Evolutionary conservation across 257 asterid genomes (phyloP).

Genomic region (Penstemon newberryi): DNA sequence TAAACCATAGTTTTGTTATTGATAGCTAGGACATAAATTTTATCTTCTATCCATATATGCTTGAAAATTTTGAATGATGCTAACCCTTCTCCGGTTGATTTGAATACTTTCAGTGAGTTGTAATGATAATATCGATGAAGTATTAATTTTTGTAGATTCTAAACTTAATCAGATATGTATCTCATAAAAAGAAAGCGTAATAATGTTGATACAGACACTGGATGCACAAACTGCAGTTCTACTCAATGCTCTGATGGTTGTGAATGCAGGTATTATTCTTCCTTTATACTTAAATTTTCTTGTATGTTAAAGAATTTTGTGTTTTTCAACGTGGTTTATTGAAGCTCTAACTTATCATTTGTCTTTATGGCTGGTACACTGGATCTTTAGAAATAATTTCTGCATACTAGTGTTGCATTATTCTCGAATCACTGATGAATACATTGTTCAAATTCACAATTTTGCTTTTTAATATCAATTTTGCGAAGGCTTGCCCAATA

Average conservation of each 20-base stretch:
- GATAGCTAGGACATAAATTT: conserved; percentile 13
- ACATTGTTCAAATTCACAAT: no score
- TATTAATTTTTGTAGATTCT: conserved; percentile 31
- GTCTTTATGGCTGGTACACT: not conserved
- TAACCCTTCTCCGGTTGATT: conserved; percentile 21
- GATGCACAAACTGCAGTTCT: conserved; percentile 78
- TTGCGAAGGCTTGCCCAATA: no score
- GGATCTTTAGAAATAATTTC: no score
- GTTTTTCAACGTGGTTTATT: not conserved
- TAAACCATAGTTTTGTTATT: conserved; percentile 27
- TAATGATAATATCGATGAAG: not conserved
- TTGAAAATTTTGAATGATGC: conserved; percentile 10
- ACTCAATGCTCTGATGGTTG: conserved; percentile 67
- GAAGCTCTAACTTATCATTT: not conserved
- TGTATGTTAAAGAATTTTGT: not conserved
- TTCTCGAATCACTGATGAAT: no score
- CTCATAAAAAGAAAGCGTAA: conserved; percentile 78
- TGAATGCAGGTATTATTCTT: conserved; percentile 73
- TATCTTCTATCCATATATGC: conserved; percentile 3
- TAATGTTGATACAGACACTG: conserved; percentile 54
- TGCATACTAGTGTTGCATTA: no score
- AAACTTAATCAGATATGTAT: conserved; percentile 69
- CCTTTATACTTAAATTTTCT: not conserved
- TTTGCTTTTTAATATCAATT: no score
- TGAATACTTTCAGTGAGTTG: conserved; percentile 16